Base-by-base conservation (phyloP, 495 filamentous ascomycete species). In the Aspergillus bertholletiae region DNA sequence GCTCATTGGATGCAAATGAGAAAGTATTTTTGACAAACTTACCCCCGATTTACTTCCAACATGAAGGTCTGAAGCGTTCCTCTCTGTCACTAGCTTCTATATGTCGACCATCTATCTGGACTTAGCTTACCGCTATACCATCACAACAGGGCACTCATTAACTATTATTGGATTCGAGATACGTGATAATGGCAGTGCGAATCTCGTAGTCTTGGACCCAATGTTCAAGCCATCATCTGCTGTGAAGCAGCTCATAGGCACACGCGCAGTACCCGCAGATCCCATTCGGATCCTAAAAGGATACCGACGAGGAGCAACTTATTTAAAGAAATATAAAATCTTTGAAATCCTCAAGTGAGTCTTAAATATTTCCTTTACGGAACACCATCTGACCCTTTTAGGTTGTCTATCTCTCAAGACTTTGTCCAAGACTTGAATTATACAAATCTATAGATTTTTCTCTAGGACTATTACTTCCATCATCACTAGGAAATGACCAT, bases 11-110 rank as follows among this genome's bases (percentile, higher is more conserved):
- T 1, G 56, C 58, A 24, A 45, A 60, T 15, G 64, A 71, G 15
- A 89, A 84, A 62, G 78, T 96, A 21, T 74, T 82, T 37, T 69
- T 70, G 41, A 97, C 94, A 8, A 69, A 75, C 21, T 68, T 90
- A 2, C 84, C 94, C 20, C 92, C 94, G 2, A 83, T 97, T 43
- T 97, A 97, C 66, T 88, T 97, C 58, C 94, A 98, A 68, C 89
- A 95, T 59, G 80, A 81, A 49, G 86, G 86, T 88, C 75, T 46
- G 70, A 46, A 26, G 18, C 9, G 23, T 34, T 34, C 12, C 17
- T 37, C 22, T 15, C 26, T 23, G 7, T 17, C 40, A 9, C 32
- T 48, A 9, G 21, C 37, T 49, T 8, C 7, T n/a, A 20, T 35
- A 2, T 32, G 9, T 49, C 22, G 6, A 27, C 9, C 1, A 43